Base-by-base conservation (phyloP, 495 filamentous ascomycete genomes). In the Hypoxylon cercidicola region DNA sequence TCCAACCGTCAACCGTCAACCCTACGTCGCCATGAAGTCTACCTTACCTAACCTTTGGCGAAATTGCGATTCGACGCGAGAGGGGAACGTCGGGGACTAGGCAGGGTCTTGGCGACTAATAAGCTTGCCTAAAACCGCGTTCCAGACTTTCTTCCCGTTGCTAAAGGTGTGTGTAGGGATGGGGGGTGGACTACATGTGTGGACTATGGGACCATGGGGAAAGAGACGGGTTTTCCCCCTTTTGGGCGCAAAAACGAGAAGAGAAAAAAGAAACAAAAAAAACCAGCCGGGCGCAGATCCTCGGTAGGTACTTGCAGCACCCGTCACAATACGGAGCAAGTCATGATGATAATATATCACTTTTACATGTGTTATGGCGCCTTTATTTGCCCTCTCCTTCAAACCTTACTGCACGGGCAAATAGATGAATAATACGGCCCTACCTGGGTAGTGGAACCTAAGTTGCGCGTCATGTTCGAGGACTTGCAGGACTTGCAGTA, bases 201-300 rank as follows among this genome's bases (percentile, higher is more conserved):
- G 34, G 56, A n/a, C 16, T 50, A 43, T 45, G 54, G 49, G 30
- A 16, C 18, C 19, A 41, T 47, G 9, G 30, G 41, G 49, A 35
- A 28, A 34, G 51, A 51, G 47, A 61, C 32, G 46, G 47, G n/a
- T n/a, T n/a, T n/a, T 15, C 50, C 56, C 40, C 47, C 44, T 47
- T 50, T 68, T 68, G 50, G 65, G 65, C 65, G 54, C 65, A 48
- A 68, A 59, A 43, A 35, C n/a, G n/a, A n/a, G n/a, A n/a, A n/a
- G n/a, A n/a, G n/a, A n/a, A n/a, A n/a, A n/a, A n/a, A n/a, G n/a
- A n/a, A n/a, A n/a, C n/a, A n/a, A n/a, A n/a, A n/a, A n/a, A n/a
- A n/a, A n/a, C n/a, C 7, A 57, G 51, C 48, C 58, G 49, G 53
- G 55, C 55, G 60, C 55, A 54, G 54, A 68, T 68, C 65, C 59